phyloP scores from a whole-genome alignment of 805 yeast species.

The Wickerhamomyces silvicola region DNA sequence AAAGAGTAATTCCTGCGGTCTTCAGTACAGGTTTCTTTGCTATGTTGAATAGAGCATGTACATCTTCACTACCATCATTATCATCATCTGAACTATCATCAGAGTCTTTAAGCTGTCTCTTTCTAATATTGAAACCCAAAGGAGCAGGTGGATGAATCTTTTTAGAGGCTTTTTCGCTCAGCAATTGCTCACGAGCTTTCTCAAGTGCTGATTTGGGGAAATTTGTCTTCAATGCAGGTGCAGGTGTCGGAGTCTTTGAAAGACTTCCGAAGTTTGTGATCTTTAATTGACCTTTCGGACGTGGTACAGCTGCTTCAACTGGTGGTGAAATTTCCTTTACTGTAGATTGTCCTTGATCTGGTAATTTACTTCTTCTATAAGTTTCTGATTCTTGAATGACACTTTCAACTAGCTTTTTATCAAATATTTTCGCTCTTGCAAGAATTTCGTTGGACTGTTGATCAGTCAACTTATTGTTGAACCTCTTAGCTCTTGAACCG shows the following conservation, averaged over 20 bases:
- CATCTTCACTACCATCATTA: constrained; percentile 35
- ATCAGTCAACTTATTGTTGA: constrained; percentile 61
- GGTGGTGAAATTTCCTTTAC: constrained; percentile 6
- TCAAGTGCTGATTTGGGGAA: constrained; percentile 32
- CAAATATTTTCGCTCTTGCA: constrained; percentile 50
- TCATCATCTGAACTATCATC: constrained; percentile 27
- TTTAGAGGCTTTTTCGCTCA: constrained; percentile 21
- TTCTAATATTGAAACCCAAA: constrained; percentile 40
- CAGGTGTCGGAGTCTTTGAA: constrained; percentile 20
- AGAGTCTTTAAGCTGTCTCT: constrained; percentile 20
- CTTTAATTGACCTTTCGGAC: constrained; percentile 27
- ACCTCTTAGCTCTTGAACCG: constrained; percentile 59
- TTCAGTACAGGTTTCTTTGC: constrained; percentile 20
- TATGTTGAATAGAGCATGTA: constrained; percentile 28
- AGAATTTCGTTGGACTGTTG: constrained; percentile 62
- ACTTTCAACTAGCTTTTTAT: constrained; percentile 47
- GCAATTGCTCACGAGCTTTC: constrained; percentile 28
- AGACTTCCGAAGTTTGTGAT: constrained; percentile 32
- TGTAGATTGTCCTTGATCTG: constrained; percentile 5
- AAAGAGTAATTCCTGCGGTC: constrained; percentile 27
- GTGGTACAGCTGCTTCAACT: constrained; percentile 1
- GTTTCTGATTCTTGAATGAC: constrained; percentile 38
- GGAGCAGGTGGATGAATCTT: constrained; percentile 43
- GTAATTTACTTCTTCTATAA: constrained; percentile 27
- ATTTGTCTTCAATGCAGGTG: constrained; percentile 20